Evolutionary conservation across 768 basidiomycete genomes (phyloP).

Genomic region (Roridomyces roridus): DNA sequence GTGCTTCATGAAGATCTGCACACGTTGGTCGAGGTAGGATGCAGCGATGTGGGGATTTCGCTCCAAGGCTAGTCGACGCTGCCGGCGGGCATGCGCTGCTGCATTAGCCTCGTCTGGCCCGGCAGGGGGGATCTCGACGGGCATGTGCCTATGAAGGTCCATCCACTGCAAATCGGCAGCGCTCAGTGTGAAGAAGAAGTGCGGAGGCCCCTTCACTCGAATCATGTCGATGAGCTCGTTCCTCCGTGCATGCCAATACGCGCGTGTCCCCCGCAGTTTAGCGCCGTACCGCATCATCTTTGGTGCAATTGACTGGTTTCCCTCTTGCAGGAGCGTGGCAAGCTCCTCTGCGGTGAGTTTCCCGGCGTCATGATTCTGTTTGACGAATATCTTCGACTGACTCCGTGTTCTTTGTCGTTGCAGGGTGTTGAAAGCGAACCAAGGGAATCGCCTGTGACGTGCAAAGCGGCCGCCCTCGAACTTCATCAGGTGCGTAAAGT

Average conservation of each 20-base stretch:
- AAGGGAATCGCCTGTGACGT: slow-evolving; percentile 1
- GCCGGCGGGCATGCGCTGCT: neutral
- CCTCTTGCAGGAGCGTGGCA: no score
- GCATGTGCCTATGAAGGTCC: neutral
- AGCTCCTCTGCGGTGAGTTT: neutral
- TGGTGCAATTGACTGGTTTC: neutral
- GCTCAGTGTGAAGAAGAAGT: neutral
- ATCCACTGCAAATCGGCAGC: neutral
- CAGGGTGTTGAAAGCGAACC: slow-evolving; percentile 5
- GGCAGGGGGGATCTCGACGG: neutral
- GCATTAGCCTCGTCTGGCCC: neutral
- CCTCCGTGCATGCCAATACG: neutral
- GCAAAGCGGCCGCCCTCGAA: slow-evolving; percentile 9
- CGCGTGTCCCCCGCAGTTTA: neutral
- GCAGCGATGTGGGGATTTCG: slow-evolving; percentile 7
- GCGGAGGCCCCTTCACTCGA: neutral
- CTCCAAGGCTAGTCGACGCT: neutral
- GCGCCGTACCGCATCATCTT: slow-evolving; percentile 8
- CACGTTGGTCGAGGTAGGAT: slow-evolving; percentile 4
- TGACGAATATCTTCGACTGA: neutral
- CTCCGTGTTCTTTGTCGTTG: slow-evolving; percentile 2
- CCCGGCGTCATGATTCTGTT: neutral
- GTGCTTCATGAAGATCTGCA: slow-evolving; percentile 7
- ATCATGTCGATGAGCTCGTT: slow-evolving; percentile 1
- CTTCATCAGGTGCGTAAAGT: neutral